Conservation (phyloP, 352 stramenopile genomes). For the Elongisporangium anandrum region DNA sequence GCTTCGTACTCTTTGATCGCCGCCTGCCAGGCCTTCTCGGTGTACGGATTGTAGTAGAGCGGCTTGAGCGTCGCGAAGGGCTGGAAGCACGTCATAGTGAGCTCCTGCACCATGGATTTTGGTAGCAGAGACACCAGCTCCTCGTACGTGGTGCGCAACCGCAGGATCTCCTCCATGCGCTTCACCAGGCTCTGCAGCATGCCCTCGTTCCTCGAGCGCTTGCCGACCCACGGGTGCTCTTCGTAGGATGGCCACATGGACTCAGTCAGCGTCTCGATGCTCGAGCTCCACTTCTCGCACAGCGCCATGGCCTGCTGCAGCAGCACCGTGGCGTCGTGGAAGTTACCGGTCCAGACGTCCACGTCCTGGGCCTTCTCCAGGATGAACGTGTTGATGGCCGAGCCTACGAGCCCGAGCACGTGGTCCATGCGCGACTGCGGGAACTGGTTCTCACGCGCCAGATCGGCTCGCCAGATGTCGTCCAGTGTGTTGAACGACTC, state of each 20-base stretch:
- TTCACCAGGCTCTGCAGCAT: constrained; percentile 38
- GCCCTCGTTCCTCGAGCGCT: constrained; percentile 28
- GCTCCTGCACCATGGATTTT: constrained; percentile 28
- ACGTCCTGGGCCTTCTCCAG: constrained; percentile 44
- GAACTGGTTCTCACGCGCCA: constrained; percentile 61
- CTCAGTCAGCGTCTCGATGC: constrained; percentile 71
- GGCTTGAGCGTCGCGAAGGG: constrained; percentile 62
- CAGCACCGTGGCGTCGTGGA: constrained; percentile 53
- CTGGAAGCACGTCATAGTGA: constrained; percentile 53
- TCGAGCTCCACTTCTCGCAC: constrained; percentile 80
- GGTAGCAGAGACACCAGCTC: constrained; percentile 77
- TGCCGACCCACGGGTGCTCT: constrained; percentile 77
- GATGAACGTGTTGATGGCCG: constrained; percentile 73
- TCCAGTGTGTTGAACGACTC: constrained; percentile 83
- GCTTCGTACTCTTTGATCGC: constrained; percentile 79
- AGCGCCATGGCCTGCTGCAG: constrained; percentile 60
- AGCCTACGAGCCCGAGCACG: constrained; percentile 77
- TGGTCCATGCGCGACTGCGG: constrained; percentile 87
- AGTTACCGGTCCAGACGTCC: constrained; percentile 65
- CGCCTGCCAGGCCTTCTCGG: constrained; percentile 69
- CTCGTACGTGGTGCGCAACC: constrained; percentile 84
- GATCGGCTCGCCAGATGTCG: constrained; percentile 84
- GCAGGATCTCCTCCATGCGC: constrained; percentile 79
- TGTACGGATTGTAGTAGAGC: constrained; percentile 91
- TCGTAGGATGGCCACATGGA: constrained; percentile 76